Conservation (phyloP, 495 filamentous ascomycete genomes). For the Schizothecium vesticola region DNA sequence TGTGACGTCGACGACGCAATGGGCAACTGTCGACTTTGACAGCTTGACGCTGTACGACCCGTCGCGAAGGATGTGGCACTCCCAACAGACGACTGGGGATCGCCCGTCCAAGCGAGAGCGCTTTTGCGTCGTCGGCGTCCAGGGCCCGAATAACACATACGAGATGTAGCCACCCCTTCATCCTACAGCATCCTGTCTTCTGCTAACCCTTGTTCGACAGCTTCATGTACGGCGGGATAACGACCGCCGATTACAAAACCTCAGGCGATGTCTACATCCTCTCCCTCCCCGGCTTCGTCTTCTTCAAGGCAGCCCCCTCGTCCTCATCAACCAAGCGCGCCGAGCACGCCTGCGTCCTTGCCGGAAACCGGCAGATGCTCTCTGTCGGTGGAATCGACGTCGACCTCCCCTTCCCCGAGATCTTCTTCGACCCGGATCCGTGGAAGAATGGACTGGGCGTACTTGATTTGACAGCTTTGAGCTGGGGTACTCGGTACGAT, state of each 20-base stretch:
- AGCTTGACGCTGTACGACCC: slow-evolving; percentile 27
- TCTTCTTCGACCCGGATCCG: slow-evolving; percentile 26
- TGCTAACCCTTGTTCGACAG: slow-evolving; percentile 26
- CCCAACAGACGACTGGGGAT: slow-evolving; percentile 26
- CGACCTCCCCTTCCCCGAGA: slow-evolving; percentile 12
- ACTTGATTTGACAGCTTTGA: slow-evolving; percentile 35
- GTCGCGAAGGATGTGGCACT: slow-evolving; percentile 29
- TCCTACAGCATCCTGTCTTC: background rate
- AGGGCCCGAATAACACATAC: slow-evolving; percentile 18
- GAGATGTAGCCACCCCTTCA: background rate
- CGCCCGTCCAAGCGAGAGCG: slow-evolving; percentile 21
- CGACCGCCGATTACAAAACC: slow-evolving; percentile 8
- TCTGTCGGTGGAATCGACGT: slow-evolving; percentile 31
- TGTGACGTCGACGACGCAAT: slow-evolving; percentile 4
- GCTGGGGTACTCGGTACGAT: slow-evolving; percentile 34
- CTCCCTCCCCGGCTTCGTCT: slow-evolving; percentile 41
- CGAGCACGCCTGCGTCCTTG: slow-evolving; percentile 29
- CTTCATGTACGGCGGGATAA: slow-evolving; percentile 32
- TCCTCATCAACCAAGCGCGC: slow-evolving; percentile 23
- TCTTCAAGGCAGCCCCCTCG: slow-evolving; percentile 27
- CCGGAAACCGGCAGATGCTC: slow-evolving; percentile 35
- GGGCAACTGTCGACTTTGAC: slow-evolving; percentile 21
- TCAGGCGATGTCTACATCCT: slow-evolving; percentile 33
- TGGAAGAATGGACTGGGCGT: slow-evolving; percentile 39
- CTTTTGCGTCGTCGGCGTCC: slow-evolving; percentile 31